Evolutionary conservation across 2,329 filamentous ascomycete genomes (phyloP).

Genomic region (Celoporthe dispersa): DNA sequence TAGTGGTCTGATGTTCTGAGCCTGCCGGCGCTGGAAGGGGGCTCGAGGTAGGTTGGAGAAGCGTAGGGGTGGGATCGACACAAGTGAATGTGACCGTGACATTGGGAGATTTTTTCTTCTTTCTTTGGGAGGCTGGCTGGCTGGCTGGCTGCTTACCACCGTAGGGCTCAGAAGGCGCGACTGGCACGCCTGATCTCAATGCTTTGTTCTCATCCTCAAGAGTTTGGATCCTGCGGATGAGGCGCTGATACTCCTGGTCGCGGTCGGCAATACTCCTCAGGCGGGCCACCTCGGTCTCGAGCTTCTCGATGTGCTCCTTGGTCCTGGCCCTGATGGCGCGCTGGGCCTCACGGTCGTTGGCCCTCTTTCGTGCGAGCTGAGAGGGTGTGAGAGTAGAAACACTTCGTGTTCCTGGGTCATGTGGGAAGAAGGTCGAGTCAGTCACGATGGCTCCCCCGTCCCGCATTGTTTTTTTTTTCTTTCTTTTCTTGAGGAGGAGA

Average conservation of each 20-base stretch:
- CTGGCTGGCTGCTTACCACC: conserved; percentile 44
- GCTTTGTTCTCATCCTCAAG: conserved; percentile 58
- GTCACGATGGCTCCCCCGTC: conserved; percentile 19
- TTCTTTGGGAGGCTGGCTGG: neutral
- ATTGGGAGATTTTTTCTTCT: too few relatives aligned
- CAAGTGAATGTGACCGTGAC: neutral
- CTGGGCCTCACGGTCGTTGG: conserved; percentile 90
- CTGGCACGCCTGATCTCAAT: conserved; percentile 50
- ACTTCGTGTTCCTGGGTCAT: conserved; percentile 64
- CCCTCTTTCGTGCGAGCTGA: conserved; percentile 86
- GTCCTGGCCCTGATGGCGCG: conserved; percentile 85
- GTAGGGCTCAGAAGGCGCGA: conserved; percentile 48
- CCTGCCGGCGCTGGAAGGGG: neutral
- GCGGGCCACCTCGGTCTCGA: conserved; percentile 77
- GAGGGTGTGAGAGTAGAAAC: conserved; percentile 87
- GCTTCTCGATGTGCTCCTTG: conserved; percentile 79
- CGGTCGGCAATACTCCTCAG: conserved; percentile 58
- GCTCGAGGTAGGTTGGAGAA: too few relatives aligned
- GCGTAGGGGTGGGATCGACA: neutral
- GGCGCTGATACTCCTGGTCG: conserved; percentile 56
- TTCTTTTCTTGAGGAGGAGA: neutral
- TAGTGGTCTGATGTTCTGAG: conserved; percentile 19
- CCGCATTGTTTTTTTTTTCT: conserved; percentile 14
- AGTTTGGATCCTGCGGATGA: conserved; percentile 56
- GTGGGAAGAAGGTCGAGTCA: conserved; percentile 22